Conservation (phyloP, 1,284 basidiomycete genomes). For the Uromyces viciae-fabae region DNA sequence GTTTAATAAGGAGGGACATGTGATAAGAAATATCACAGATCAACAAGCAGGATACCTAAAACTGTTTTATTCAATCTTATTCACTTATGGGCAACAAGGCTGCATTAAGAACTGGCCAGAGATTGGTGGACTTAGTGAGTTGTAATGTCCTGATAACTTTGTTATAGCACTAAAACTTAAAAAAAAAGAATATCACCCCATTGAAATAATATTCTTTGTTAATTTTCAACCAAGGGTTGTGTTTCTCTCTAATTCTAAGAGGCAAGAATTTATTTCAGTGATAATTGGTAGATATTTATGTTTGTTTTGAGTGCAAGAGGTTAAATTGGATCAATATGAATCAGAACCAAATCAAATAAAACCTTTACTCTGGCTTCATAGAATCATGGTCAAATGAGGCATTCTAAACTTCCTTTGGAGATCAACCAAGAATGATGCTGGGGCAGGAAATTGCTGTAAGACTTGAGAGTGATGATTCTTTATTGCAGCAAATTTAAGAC, state of each 20-base stretch:
- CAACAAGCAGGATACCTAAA: background rate
- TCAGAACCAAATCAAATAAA: too few species aligned
- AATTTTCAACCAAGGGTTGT: background rate
- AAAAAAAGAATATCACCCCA: background rate
- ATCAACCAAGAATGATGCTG: too few species aligned
- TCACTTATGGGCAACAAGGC: background rate
- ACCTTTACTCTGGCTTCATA: too few species aligned
- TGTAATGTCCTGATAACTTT: background rate
- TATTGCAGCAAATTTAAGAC: too few species aligned
- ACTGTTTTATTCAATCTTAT: background rate
- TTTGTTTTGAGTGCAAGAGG: too few species aligned
- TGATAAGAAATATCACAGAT: background rate
- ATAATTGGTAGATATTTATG: conserved; percentile 7
- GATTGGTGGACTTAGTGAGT: background rate
- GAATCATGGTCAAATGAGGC: too few species aligned
- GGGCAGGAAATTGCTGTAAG: too few species aligned
- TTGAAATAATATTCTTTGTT: conserved; percentile 7
- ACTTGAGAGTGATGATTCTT: too few species aligned
- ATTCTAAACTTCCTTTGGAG: too few species aligned
- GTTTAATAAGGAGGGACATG: background rate
- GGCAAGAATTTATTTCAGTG: background rate
- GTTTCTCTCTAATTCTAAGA: background rate
- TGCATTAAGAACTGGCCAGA: background rate
- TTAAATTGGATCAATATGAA: too few species aligned
- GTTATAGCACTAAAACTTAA: background rate